Evolutionary conservation across 768 basidiomycete species (phyloP).

Genomic region (Boletus rex-veris): DNA sequence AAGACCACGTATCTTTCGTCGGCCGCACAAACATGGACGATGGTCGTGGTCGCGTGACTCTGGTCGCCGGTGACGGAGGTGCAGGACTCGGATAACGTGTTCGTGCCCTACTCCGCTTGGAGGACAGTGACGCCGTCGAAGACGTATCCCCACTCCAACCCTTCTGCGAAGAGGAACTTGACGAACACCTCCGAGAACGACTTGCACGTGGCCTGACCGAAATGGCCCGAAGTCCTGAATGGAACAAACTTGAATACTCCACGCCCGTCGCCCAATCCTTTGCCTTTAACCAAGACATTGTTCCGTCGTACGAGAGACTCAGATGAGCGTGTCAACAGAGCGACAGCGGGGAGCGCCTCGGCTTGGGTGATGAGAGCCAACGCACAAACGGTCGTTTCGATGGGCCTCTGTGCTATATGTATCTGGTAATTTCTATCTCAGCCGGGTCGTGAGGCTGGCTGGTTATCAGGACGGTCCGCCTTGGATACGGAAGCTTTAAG

Average conservation of each 20-base stretch:
- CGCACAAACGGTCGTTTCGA: background rate
- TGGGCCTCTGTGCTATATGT: conserved; percentile 24
- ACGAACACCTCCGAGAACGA: conserved; percentile 6
- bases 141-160: background rate
- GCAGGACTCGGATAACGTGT: conserved; percentile 1
- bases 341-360: background rate
- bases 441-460: conserved; percentile 9
- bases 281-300: conserved; percentile 31
- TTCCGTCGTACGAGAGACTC: background rate
- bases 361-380: background rate
- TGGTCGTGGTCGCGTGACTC: conserved; percentile 3
- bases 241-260: conserved; percentile 35
- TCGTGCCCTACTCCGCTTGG: background rate
- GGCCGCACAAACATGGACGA: conserved; percentile 16
- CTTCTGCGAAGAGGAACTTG: conserved; percentile 3
- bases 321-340: background rate
- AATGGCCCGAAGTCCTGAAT: conserved; percentile 34
- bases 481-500: conserved; percentile 3
- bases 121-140: conserved; percentile 2
- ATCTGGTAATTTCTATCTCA: conserved; percentile 18
- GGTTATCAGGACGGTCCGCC: background rate
- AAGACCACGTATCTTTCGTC: conserved; percentile 11
- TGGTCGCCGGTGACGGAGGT: background rate
- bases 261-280: conserved; percentile 29
- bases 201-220: conserved; percentile 12